Base-by-base conservation (phyloP, 768 basidiomycete genomes). In the Mycena olivaceomarginata region DNA sequence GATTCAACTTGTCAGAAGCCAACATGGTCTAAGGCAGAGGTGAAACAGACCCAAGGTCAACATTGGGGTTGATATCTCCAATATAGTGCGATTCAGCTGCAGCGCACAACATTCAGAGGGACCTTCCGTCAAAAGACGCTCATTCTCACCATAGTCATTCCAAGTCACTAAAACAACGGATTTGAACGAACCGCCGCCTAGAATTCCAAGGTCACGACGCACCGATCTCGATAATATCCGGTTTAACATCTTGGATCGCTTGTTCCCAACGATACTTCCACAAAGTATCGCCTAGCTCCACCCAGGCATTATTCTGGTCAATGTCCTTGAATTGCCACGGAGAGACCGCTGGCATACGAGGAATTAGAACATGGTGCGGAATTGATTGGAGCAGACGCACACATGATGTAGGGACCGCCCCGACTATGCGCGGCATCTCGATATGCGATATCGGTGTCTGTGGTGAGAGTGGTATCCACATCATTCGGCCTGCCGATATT, bases 81-180 rank as follows among this genome's bases (percentile, higher is more conserved):
- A 90, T 88, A 81, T 90, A 90, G 53, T 88, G 87, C 12, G 87
- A 87, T 77, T 87, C 86, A 41, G 82, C 86, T 80, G 46, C 25
- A 25, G 25, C 2, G 25, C 25, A 25, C 25, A 25, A 25, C 25
- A 25, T 25, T 31, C 2, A 25, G 5, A 12, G 37, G 2, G 57
- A 59, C 11, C 7, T 3, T 2, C 25, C 25, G 25, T 25, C 25
- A 25, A 25, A 25, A 25, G 25, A 25, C 25, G 2, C 8, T n/a
- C 45, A 45, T 48, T 20, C 46, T 79, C 15, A 72, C 82, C 81
- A 20, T 83, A 81, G 64, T 84, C 81, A 20, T 74, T 77, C 75
- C 74, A 77, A 16, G 77, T 81, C 46, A 82, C 77, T 77, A 57
- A 1, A 5, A 45, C 4, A 13, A 43, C 25, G 40, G 40, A 66